Base-by-base conservation (phyloP, 176 grass and related monocot species). In the Aegilops sharonensis region DNA sequence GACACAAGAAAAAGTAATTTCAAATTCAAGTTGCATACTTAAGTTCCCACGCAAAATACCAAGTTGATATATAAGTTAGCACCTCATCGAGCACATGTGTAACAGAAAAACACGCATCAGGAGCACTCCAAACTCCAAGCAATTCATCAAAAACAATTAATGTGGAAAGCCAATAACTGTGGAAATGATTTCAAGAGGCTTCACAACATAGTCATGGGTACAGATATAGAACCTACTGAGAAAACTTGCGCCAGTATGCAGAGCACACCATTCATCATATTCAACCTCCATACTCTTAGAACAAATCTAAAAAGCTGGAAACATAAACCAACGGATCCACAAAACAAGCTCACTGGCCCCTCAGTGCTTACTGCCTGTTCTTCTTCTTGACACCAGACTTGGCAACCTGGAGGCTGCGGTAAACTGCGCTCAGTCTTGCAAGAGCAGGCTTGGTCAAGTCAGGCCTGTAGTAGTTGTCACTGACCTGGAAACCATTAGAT, bases 351-450 rank as follows among this genome's bases (percentile, higher is more conserved):
- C 27, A 47, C 12, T 60, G 2, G 30, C 13, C 45, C 25, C 10
- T 18, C 6, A 6, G 24, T 45, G 15, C 68, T 81, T 64, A 79
- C 30, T 98, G 95, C 85, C 93, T 93, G 50, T 94, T 94, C 91
- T 89, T 95, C 90, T 94, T 95, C 91, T 94, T 98, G 40, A 87
- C 78, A 23, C 91, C 96, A 29, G 93, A 95, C 88, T 98, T 98
- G 74, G 93, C 74, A 40, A 98, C 86, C 89, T 92, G 84, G 69
- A 95, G 91, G 78, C 91, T 94, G 59, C 96, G 91, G 86, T 98
- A 82, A 24, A 98, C 91, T 0, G 64, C 52, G 37, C 90, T 94
- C 24, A 95, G 74, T 47, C 93, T 89, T 9, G 93, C 93, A 21
- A 98, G 92, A 61, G 93, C 90, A 0, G 91, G 82, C 72, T 85